These are phyloP conservation scores for Leccinellum rugosiceps DNA, from an alignment of 768 basidiomycete species.

Conservation along the genomic window DNA sequence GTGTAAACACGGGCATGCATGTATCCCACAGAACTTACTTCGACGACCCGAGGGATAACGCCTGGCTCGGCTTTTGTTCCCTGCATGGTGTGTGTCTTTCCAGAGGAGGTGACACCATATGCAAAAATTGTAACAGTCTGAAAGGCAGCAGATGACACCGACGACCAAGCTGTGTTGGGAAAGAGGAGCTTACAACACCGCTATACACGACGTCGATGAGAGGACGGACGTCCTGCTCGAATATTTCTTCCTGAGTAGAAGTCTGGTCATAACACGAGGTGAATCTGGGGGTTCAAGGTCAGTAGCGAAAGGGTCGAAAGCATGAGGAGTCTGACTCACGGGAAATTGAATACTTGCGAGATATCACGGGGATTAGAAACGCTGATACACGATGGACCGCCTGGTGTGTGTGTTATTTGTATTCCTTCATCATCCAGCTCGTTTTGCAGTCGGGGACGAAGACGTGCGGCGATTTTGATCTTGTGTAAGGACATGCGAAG, in stretches of 20 bases:
- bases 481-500: constrained; percentile 37
- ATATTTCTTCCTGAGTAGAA: constrained; percentile 76
- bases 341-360: constrained; percentile 73
- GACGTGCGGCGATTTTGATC: constrained; percentile 69
- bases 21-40: constrained; percentile 40
- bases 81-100: constrained; percentile 94
- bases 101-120: constrained; percentile 88
- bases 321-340: constrained; percentile 39
- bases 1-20: background rate
- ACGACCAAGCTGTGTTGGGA: background rate
- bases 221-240: constrained; percentile 69
- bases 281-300: constrained; percentile 42
- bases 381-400: constrained; percentile 47
- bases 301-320: background rate
- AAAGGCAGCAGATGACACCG: background rate
- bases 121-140: constrained; percentile 87
- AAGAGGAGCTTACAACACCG: constrained; percentile 56
- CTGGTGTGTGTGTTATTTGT: constrained; percentile 44
- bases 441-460: constrained; percentile 59
- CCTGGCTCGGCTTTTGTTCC: constrained; percentile 72
- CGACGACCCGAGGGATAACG: constrained; percentile 79
- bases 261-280: constrained; percentile 71
- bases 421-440: constrained; percentile 65
- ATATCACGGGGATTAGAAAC: constrained; percentile 71
- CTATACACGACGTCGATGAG: constrained; percentile 74